Conservation (phyloP, 2,329 filamentous ascomycete species). For the Pezicula rhizophila region DNA sequence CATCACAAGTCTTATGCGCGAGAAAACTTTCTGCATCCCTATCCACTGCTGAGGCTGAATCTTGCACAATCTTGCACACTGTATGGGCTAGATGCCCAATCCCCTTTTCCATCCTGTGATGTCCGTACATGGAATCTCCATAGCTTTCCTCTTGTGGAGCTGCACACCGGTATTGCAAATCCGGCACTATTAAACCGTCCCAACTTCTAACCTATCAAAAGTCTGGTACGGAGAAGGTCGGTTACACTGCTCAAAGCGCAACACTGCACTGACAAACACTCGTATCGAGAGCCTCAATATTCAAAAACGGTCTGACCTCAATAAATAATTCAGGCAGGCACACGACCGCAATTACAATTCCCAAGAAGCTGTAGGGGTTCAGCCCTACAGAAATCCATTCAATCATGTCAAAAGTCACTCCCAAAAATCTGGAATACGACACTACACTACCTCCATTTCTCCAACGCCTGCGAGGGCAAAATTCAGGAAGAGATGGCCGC, state of each 20-base stretch:
- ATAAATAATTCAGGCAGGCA: not conserved
- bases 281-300: constrained; percentile 2
- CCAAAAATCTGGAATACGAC: constrained; percentile 66
- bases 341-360: not conserved
- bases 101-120: too few species aligned
- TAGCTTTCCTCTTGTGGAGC: too few species aligned
- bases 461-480: constrained; percentile 47
- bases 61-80: constrained; percentile 1
- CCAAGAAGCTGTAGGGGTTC: not conserved
- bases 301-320: too few species aligned
- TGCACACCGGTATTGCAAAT: too few species aligned
- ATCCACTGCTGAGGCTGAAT: constrained; percentile 15
- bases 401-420: constrained; percentile 52
- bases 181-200: too few species aligned
- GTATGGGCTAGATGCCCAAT: too few species aligned
- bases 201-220: not conserved
- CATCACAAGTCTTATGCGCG: not conserved
- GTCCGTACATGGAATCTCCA: too few species aligned
- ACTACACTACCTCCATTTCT: constrained; percentile 55
- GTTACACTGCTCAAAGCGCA: not conserved
- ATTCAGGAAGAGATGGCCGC: constrained; percentile 39
- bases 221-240: not conserved
- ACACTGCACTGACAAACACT: too few species aligned
- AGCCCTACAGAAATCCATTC: not conserved
- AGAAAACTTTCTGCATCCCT: not conserved